These are phyloP conservation scores for Sisymbrium irio DNA, from an alignment of 345 rosid species.

Conservation along the genomic window DNA sequence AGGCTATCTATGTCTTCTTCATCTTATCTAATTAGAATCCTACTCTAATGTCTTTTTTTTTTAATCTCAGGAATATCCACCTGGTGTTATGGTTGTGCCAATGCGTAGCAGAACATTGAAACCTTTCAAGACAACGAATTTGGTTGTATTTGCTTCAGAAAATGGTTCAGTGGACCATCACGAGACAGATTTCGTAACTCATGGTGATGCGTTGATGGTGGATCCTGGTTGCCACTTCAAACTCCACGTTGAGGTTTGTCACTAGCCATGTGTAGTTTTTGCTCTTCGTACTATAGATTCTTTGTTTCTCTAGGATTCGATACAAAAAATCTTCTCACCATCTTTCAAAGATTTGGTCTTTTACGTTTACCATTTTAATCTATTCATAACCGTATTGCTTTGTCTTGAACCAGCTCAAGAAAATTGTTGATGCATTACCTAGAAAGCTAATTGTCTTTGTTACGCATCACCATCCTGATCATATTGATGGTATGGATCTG, in stretches of 20 bases:
- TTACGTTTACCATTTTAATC: not conserved
- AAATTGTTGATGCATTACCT: constrained; percentile 67
- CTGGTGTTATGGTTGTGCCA: constrained; percentile 71
- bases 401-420: constrained; percentile 53
- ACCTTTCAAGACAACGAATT: constrained; percentile 78
- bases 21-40: not conserved
- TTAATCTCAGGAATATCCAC: constrained; percentile 79
- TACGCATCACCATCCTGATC: constrained; percentile 89
- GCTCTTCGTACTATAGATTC: not conserved
- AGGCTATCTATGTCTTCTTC: not conserved
- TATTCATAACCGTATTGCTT: constrained; percentile 10
- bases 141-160: constrained; percentile 67
- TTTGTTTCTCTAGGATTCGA: not conserved
- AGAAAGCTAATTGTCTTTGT: constrained; percentile 71
- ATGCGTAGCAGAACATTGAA: constrained; percentile 69
- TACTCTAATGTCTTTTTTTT: not conserved
- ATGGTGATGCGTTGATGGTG: constrained; percentile 80
- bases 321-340: not conserved
- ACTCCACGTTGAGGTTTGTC: constrained; percentile 58
- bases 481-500: constrained; percentile 64
- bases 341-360: not conserved
- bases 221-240: constrained; percentile 73
- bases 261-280: not conserved
- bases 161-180: constrained; percentile 35
- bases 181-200: constrained; percentile 40